These are phyloP conservation scores for Voacanga thouarsii DNA, from an alignment of 257 asterid species.

Conservation along the genomic window DNA sequence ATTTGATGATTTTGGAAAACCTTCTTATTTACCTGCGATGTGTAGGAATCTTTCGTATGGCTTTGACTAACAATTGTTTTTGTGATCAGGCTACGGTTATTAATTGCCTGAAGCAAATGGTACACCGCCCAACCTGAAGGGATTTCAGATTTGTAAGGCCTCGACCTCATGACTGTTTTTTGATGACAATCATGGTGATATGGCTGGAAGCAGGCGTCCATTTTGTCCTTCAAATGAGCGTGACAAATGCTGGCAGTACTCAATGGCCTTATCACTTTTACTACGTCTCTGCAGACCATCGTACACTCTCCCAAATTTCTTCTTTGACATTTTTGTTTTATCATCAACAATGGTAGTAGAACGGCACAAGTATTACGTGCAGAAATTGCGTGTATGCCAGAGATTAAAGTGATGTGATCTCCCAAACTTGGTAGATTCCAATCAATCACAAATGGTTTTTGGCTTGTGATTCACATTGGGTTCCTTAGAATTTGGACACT, in stretches of 20 bases:
- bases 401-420: background rate
- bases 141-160: background rate
- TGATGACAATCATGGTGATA: background rate
- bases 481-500: background rate
- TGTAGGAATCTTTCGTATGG: background rate
- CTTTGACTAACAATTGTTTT: background rate
- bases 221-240: background rate
- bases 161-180: background rate
- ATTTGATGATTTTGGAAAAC: background rate
- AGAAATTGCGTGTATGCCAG: background rate
- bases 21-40: background rate
- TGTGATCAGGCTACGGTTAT: slow-evolving; percentile 27
- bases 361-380: background rate
- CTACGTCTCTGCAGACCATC: background rate
- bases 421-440: background rate
- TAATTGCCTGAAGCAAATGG: slow-evolving; percentile 11
- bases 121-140: background rate
- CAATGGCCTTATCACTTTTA: background rate
- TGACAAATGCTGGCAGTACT: background rate
- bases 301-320: no score
- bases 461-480: background rate
- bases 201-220: background rate
- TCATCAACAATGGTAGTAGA: background rate
- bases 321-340: background rate
- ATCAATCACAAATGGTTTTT: background rate